These are phyloP conservation scores for Lepraria neglecta DNA, from an alignment of 495 filamentous ascomycete genomes.

Conservation along the genomic window DNA sequence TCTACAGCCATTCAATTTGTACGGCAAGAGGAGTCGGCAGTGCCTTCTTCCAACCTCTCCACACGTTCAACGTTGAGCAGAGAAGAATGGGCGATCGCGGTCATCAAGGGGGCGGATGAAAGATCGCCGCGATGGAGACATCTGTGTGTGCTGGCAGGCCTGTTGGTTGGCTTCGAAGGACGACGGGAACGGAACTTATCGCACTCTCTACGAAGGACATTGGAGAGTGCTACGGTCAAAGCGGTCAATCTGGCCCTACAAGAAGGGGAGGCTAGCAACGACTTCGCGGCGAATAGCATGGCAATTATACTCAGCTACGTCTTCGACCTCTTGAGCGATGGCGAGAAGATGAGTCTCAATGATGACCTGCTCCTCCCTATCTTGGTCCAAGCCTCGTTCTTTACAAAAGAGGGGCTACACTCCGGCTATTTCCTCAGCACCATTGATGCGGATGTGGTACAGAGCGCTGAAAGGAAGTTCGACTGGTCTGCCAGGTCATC, in stretches of 20 bases:
- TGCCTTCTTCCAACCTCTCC: constrained; percentile 27
- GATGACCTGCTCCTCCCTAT: constrained; percentile 71
- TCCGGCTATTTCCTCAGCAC: constrained; percentile 73
- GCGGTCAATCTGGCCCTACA: constrained; percentile 73
- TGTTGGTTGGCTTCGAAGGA: constrained; percentile 74
- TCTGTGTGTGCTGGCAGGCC: constrained; percentile 68
- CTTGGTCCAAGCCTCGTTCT: constrained; percentile 59
- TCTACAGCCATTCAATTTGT: constrained; percentile 65
- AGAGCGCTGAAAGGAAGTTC: constrained; percentile 57
- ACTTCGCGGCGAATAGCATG: constrained; percentile 55
- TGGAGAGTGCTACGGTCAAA: constrained; percentile 70
- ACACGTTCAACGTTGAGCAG: constrained; percentile 39
- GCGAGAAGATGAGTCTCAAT: constrained; percentile 52
- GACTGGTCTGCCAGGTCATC: constrained; percentile 60
- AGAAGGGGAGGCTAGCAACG: constrained; percentile 42
- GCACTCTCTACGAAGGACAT: constrained; percentile 54
- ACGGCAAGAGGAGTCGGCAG: constrained; percentile 46
- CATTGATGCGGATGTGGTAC: constrained; percentile 68
- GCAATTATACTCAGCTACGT: constrained; percentile 71
- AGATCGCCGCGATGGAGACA: constrained; percentile 85
- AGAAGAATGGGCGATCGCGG: constrained; percentile 78
- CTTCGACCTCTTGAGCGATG: constrained; percentile 65
- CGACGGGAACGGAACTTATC: constrained; percentile 59
- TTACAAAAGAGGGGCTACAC: constrained; percentile 68
- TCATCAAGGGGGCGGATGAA: constrained; percentile 78